phyloP scores from a whole-genome alignment of 2,329 filamentous ascomycete species.

The Apiospora malaysiana region DNA sequence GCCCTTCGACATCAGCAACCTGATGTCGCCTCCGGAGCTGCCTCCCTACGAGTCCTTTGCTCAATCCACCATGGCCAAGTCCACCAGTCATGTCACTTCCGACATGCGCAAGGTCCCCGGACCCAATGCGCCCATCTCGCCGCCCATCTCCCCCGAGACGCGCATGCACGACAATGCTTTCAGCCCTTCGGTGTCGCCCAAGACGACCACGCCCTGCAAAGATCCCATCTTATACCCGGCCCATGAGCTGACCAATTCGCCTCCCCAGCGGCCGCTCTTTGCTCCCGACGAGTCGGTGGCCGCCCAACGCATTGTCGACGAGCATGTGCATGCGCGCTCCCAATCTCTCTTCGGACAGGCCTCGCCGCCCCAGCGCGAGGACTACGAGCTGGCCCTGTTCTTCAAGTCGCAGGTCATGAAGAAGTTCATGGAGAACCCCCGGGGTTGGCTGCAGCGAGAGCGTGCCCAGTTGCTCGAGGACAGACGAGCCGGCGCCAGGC shows the following conservation, averaged over 20 bases:
- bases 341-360: constrained; percentile 48
- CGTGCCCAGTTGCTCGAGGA: constrained; percentile 55
- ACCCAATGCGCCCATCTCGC: constrained; percentile 56
- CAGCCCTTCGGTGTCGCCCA: constrained; percentile 31
- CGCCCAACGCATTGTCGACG: constrained; percentile 54
- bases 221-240: constrained; percentile 66
- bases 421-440: constrained; percentile 50
- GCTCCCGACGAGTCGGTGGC: constrained; percentile 47
- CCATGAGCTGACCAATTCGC: constrained; percentile 48
- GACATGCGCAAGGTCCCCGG: constrained; percentile 41
- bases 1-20: constrained; percentile 54
- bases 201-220: constrained; percentile 43
- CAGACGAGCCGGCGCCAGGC: constrained; percentile 48
- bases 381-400: constrained; percentile 59
- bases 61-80: constrained; percentile 35
- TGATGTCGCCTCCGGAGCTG: constrained; percentile 69
- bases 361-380: constrained; percentile 55
- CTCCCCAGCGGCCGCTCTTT: constrained; percentile 58
- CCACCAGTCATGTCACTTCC: constrained; percentile 34
- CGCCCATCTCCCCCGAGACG: constrained; percentile 62
- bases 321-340: constrained; percentile 54
- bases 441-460: constrained; percentile 57
- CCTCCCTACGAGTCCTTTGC: constrained; percentile 58
- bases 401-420: constrained; percentile 60
- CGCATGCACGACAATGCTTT: constrained; percentile 42